A percentile compares a stretch with the other conserved stretches of the same genome.
phyloP scores from a whole-genome alignment of 495 filamentous ascomycete genomes.

The Pyrenopolyporus hunteri region DNA sequence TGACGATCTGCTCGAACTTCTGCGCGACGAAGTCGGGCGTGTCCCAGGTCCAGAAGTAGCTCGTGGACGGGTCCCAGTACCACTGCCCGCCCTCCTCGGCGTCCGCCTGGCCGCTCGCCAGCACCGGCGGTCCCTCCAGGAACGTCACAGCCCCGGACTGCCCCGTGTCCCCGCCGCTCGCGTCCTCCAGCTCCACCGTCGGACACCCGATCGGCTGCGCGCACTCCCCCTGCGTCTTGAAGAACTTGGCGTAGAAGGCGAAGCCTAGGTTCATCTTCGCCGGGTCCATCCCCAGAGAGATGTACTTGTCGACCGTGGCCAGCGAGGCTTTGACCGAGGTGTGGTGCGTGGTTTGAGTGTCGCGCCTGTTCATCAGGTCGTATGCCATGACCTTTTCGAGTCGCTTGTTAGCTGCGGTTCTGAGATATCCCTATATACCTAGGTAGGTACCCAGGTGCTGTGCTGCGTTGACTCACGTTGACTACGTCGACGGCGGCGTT shows the following conservation, averaged over 20 bases:
- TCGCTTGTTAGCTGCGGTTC: background rate
- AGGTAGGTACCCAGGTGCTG: too few relatives aligned
- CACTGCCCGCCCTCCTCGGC: conserved; percentile 62
- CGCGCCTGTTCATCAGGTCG: conserved; percentile 69
- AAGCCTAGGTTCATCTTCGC: conserved; percentile 68
- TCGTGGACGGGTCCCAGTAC: conserved; percentile 60
- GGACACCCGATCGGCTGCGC: conserved; percentile 61
- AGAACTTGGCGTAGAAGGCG: conserved; percentile 72
- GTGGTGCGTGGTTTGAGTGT: conserved; percentile 64
- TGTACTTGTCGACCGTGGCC: conserved; percentile 59
- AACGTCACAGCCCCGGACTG: conserved; percentile 64
- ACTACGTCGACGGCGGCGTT: conserved; percentile 65
- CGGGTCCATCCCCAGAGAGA: conserved; percentile 57
- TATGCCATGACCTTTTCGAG: conserved; percentile 62
- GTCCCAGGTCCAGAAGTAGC: conserved; percentile 74
- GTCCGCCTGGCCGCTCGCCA: conserved; percentile 53
- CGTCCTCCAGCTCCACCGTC: conserved; percentile 60
- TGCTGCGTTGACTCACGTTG: conserved; percentile 58
- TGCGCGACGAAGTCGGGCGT: conserved; percentile 60
- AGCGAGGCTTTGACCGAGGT: conserved; percentile 59
- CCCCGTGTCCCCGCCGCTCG: conserved; percentile 62
- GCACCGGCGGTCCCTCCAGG: conserved; percentile 35
- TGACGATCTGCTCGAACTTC: conserved; percentile 68
- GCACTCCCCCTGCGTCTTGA: conserved; percentile 55
- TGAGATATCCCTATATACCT: too few relatives aligned